These are phyloP conservation scores for Zoysia matrella DNA, from an alignment of 202 grass and related monocot genomes.

Conservation along the genomic window DNA sequence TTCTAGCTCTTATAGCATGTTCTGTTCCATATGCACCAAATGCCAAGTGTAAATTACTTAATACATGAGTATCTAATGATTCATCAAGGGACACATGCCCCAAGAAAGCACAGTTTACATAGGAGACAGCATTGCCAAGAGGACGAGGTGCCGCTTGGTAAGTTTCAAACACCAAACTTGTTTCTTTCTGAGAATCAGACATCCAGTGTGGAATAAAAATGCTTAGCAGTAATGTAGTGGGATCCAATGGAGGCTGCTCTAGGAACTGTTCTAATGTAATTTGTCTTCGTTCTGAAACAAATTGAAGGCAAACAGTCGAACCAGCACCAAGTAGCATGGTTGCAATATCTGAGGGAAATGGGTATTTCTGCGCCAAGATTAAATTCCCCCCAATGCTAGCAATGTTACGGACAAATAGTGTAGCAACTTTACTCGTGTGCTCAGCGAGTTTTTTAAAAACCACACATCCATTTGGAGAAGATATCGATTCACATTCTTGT, in stretches of 20 bases:
- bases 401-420: conserved; percentile 78
- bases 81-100: conserved; percentile 44
- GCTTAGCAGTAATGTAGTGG: conserved; percentile 58
- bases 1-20: conserved; percentile 71
- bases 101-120: conserved; percentile 74
- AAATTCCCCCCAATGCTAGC: conserved; percentile 85
- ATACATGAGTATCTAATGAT: conserved; percentile 27
- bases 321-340: conserved; percentile 53
- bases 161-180: conserved; percentile 61
- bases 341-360: conserved; percentile 76
- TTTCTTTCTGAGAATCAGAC: conserved; percentile 25
- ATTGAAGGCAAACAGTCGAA: conserved; percentile 45
- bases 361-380: conserved; percentile 76
- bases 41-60: conserved; percentile 61
- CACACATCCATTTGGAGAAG: conserved; percentile 21
- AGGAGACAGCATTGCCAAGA: conserved; percentile 76
- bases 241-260: conserved; percentile 54
- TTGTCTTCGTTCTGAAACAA: conserved; percentile 41
- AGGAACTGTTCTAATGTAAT: conserved; percentile 77
- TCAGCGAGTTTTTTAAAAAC: conserved; percentile 76
- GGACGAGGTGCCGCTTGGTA: conserved; percentile 82
- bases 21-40: conserved; percentile 79
- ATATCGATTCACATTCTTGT: conserved; percentile 28
- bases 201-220: conserved; percentile 71
- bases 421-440: conserved; percentile 79